Evolutionary conservation across 2,329 filamentous ascomycete species (phyloP).

Genomic region (Apiospora arundinis): DNA sequence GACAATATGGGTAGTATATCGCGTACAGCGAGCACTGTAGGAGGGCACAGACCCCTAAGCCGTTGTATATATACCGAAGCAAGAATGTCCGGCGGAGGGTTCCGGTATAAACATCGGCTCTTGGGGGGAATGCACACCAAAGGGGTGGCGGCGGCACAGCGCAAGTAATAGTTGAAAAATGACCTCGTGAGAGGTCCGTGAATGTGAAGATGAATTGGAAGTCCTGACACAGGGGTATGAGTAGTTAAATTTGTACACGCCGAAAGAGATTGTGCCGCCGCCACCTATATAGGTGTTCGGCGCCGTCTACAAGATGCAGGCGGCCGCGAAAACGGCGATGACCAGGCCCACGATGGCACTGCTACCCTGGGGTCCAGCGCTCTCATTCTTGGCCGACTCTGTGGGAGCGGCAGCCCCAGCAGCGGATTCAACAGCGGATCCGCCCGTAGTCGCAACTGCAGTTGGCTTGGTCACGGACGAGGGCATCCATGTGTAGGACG

Average conservation of each 20-base stretch:
- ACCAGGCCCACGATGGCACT: slow-evolving; percentile 60
- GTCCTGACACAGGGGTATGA: not conserved
- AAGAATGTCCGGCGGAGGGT: not conserved
- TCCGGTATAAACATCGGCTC: not conserved
- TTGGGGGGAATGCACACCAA: not conserved
- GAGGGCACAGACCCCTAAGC: not conserved
- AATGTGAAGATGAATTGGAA: not conserved
- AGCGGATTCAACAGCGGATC: slow-evolving; percentile 34
- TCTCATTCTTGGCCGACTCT: slow-evolving; percentile 52
- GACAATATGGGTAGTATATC: slow-evolving; percentile 9
- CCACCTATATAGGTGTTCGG: not conserved
- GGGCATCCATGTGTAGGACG: slow-evolving; percentile 26
- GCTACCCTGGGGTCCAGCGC: slow-evolving; percentile 51
- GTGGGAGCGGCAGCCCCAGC: slow-evolving; percentile 39
- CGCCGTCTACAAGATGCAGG: slow-evolving; percentile 38
- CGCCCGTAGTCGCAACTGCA: slow-evolving; percentile 35
- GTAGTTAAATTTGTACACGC: slow-evolving; percentile 11
- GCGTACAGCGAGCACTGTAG: not conserved
- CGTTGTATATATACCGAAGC: slow-evolving; percentile 1
- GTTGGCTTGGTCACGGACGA: slow-evolving; percentile 34
- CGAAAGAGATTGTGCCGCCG: not conserved
- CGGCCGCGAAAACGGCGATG: slow-evolving; percentile 61
- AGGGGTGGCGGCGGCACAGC: slow-evolving; percentile 13
- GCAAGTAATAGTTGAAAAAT: not conserved
- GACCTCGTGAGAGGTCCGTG: not conserved